Percentiles rank a stretch among this genome's conserved stretches.
Conservation (phyloP, 2,329 filamentous ascomycete genomes). For the Fusarium ambrosium region DNA sequence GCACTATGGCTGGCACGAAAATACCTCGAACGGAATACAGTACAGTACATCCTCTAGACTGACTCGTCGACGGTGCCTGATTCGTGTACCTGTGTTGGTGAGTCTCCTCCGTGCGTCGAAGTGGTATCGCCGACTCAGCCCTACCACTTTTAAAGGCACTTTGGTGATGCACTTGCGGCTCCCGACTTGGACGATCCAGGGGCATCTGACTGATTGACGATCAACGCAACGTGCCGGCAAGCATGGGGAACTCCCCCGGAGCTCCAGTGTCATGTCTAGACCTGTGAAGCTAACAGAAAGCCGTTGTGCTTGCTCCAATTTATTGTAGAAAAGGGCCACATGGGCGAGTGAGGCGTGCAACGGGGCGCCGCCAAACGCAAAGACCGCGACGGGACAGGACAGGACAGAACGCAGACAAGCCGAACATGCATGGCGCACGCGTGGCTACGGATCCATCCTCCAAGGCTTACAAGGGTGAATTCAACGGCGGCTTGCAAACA, state of each 20-base stretch:
- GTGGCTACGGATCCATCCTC: conserved; percentile 40
- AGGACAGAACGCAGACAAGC: conserved; percentile 30
- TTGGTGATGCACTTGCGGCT: conserved; percentile 36
- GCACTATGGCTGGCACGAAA: conserved; percentile 37
- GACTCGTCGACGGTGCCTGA: conserved; percentile 13
- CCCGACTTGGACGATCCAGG: conserved; percentile 31
- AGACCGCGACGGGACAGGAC: conserved; percentile 21
- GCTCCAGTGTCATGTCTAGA: conserved; percentile 16
- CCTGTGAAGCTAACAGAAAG: conserved; percentile 12
- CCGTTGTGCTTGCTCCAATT: conserved; percentile 16
- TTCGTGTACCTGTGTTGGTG: conserved; percentile 24
- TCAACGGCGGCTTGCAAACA: conserved; percentile 30
- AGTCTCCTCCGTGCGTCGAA: conserved; percentile 28
- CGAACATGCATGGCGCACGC: conserved; percentile 40
- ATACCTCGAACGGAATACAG: conserved; percentile 29
- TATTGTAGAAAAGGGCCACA: conserved; percentile 23
- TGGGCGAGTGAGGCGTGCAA: conserved; percentile 33
- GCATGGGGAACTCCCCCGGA: conserved; percentile 22
- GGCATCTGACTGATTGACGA: conserved; percentile 32
- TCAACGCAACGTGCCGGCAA: conserved; percentile 32
- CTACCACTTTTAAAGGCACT: conserved; percentile 37
- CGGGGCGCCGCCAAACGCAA: conserved; percentile 30
- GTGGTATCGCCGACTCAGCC: conserved; percentile 40
- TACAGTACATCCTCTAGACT: not conserved
- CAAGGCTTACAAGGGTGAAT: conserved; percentile 32